Evolutionary conservation across 1,139 yeast genomes (phyloP), one percentile per base, ranked within the genome.

Genomic region (Pichia sp.): DNA sequence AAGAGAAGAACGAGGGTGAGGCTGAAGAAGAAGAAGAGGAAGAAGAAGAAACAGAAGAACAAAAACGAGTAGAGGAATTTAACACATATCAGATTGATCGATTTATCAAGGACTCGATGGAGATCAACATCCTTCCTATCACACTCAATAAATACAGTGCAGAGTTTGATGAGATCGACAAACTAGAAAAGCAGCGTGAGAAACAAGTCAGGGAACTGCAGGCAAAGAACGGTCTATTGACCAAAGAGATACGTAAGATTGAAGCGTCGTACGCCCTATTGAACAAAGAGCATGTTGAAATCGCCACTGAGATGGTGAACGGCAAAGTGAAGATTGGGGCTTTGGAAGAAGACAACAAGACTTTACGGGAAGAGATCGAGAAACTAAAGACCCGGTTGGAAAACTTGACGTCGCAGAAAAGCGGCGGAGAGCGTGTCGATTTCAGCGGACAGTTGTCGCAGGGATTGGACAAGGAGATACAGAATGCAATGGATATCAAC

Each of bases 81-180:
- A 17, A 6, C 14, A 71, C 76, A 52, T 89, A 88, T 67, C 77
- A 80, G 57, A 81, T 89, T 49, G 85, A 88, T 64, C 81, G 81
- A 49, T 79, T 93, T 61, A 95, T 93, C n/a, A 71, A 71, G 8
- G 96, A 90, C 68, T 88, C 97, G 0, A 83, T 87, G 78, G 75
- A 75, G 38, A 79, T 91, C 49, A 80, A 84, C 59, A 74, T 93
- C 36, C 76, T 85, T 31, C 97, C 97, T 8, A 75, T 85, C 20
- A 81, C 85, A 7, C 73, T 93, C 59, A 75, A 79, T 54, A 81
- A 85, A 64, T 93, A 84, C 67, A 83, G 78, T 52, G 77, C 77
- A 12, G 98, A 93, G 70, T 89, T 85, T 66, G 81, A 78, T 34
- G 91, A 87, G 65, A 81, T 91, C 29, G 85, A 85, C 66, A 76